Evolutionary conservation across 805 yeast species (phyloP).

Genomic region (Metschnikowia rubicola): DNA sequence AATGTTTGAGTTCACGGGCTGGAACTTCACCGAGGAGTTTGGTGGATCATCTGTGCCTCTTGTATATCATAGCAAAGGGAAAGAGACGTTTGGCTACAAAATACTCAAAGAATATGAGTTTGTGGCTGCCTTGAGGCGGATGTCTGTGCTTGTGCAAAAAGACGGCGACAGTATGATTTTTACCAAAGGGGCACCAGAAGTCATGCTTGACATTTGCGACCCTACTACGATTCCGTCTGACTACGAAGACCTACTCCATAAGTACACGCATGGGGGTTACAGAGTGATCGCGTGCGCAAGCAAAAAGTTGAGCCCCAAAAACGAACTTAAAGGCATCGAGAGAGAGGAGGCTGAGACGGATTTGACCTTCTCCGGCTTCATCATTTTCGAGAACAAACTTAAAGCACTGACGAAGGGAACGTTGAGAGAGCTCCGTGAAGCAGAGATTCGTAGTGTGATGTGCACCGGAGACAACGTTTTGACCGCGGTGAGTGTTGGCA

Average conservation of each 20-base stretch:
- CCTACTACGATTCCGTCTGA: slow-evolving; percentile 69
- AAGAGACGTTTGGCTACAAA: slow-evolving; percentile 23
- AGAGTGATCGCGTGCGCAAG: slow-evolving; percentile 94
- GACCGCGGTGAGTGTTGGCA: slow-evolving; percentile 91
- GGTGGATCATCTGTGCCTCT: slow-evolving; percentile 20
- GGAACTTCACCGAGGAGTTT: slow-evolving; percentile 72
- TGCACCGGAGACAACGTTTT: slow-evolving; percentile 96
- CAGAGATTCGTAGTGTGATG: slow-evolving; percentile 83
- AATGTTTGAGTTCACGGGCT: slow-evolving; percentile 87
- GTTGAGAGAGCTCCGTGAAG: slow-evolving; percentile 55
- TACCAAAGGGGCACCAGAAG: slow-evolving; percentile 98
- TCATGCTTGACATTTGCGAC: slow-evolving; percentile 73
- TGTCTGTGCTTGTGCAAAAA: slow-evolving; percentile 69
- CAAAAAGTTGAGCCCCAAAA: slow-evolving; percentile 37
- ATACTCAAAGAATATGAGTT: slow-evolving; percentile 69
- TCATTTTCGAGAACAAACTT: slow-evolving; percentile 87
- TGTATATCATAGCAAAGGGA: slow-evolving; percentile 17
- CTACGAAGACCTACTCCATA: slow-evolving; percentile 68
- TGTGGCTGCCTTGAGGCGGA: slow-evolving; percentile 77
- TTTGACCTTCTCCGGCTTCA: slow-evolving; percentile 78
- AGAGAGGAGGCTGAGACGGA: slow-evolving; percentile 70
- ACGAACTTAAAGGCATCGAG: slow-evolving; percentile 22
- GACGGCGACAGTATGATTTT: slow-evolving; percentile 29
- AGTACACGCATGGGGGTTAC: slow-evolving; percentile 90
- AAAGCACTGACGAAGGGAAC: slow-evolving; percentile 66